phyloP scores from a whole-genome alignment of 2,329 filamentous ascomycete species.

The Cladophialophora immunda region DNA sequence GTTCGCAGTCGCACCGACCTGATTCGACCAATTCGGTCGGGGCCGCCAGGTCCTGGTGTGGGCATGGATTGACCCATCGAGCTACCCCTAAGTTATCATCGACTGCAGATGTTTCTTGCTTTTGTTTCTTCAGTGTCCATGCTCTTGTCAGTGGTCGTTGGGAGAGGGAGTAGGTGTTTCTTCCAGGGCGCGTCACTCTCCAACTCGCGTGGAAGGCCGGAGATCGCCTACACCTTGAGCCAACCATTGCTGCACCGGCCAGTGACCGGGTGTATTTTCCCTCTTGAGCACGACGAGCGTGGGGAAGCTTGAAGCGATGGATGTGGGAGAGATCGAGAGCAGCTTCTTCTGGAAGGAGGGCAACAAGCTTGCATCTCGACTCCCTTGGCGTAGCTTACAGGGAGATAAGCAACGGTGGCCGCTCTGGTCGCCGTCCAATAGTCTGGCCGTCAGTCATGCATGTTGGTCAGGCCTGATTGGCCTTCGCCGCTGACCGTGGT shows the following conservation, averaged over 20 bases:
- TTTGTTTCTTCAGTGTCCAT: not conserved
- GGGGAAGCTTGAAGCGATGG: constrained; percentile 1
- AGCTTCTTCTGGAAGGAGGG: not conserved
- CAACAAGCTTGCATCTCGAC: not conserved
- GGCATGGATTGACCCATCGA: not conserved
- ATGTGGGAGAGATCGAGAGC: not conserved
- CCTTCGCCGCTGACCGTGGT: not conserved
- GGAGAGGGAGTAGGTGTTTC: not conserved
- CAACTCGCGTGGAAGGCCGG: not conserved
- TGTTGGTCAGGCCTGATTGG: not conserved
- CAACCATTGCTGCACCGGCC: not conserved
- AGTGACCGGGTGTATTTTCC: not conserved
- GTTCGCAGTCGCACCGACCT: not conserved
- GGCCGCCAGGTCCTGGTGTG: not conserved
- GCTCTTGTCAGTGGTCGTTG: not conserved
- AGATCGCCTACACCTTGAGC: constrained; percentile 6
- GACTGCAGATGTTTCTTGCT: not conserved
- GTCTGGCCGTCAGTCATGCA: not conserved
- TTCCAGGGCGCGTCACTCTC: not conserved
- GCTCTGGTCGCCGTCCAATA: not conserved
- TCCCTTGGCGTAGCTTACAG: not conserved
- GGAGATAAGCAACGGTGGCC: not conserved
- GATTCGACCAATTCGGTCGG: constrained; percentile 2
- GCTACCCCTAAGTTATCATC: not conserved
- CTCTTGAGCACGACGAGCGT: not conserved